Base-by-base conservation (phyloP, 352 stramenopile genomes). In the Proteromonas lacertae region DNA sequence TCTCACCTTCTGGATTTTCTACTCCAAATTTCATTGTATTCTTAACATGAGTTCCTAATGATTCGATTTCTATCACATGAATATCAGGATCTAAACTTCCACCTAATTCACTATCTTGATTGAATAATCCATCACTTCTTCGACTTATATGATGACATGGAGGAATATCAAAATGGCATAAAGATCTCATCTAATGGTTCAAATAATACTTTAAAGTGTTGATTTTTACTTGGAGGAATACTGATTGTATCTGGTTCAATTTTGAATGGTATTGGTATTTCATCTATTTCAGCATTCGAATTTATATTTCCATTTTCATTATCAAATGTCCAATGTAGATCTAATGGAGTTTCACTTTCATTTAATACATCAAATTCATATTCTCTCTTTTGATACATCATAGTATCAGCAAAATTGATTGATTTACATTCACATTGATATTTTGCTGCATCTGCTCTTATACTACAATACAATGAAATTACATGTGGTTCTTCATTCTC, bases 121-220 rank as follows among this genome's bases (percentile, higher is more conserved):
- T 78, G 7, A 51, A 39, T 20, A 81, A 47, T 6, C 69, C 48
- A 0, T 57, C 54, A 0, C 54, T 50, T 25, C 74, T 54, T 16
- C 60, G 56, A 35, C 60, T 49, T 0, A 78, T 42, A 28, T 90
- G 91, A 29, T 87, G n/a, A 7, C 51, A 46, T 34, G 48, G 53
- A 30, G 78, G 54, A 1, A 91, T 54, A 18, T 90, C 76, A 33
- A 91, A 78, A 46, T 91, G 75, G 20, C 68, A 86, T 2, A 82
- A 61, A 8, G 75, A 76, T 22, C 75, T 55, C 73, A 38, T 89
- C 74, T 36, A 82, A 59, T 4, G 74, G 74, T 0, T 68, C 52
- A 44, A 89, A 90, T 17, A 64, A 61, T 12, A 88, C 46, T 0
- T 56, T 47, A 40, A 88, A 88, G 5, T 54, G 39, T 42, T 82